Evolutionary conservation across 78 protist species (phyloP).

Genomic region (Andalucia godoyi): DNA sequence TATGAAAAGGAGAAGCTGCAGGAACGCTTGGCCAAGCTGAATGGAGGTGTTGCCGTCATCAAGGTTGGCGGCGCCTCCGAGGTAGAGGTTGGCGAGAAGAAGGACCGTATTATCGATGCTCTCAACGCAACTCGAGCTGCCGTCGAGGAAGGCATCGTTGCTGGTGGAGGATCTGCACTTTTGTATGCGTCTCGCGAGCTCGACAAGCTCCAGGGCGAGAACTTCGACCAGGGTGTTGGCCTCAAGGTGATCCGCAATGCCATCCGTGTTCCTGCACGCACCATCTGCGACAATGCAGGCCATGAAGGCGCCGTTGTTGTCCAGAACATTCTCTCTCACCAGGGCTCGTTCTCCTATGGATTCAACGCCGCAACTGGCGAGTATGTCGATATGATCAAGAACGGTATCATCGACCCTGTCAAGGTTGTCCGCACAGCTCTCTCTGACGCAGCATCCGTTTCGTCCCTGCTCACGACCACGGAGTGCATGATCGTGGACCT

Average conservation of each 20-base stretch:
- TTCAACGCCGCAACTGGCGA: constrained; percentile 72
- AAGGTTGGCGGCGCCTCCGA: constrained; percentile 97
- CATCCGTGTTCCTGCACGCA: constrained; percentile 34
- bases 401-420: constrained; percentile 98
- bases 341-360: constrained; percentile 57
- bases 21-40: constrained; percentile 92
- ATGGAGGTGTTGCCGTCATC: constrained; percentile 96
- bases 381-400: constrained; percentile 77
- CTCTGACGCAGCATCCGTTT: constrained; percentile 33
- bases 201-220: constrained; percentile 20
- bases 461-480: constrained; percentile 24
- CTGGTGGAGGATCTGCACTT: constrained; percentile 94
- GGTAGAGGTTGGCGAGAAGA: constrained; percentile 96
- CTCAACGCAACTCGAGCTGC: constrained; percentile 97
- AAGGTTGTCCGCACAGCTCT: constrained; percentile 93
- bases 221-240: constrained; percentile 83
- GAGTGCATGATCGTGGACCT: constrained; percentile 19
- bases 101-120: constrained; percentile 96
- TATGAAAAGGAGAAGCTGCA: constrained; percentile 81
- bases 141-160: constrained; percentile 95
- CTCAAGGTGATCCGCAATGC: constrained; percentile 78
- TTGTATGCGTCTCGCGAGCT: constrained; percentile 55
- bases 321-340: constrained; percentile 60
- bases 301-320: constrained; percentile 90
- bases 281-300: constrained; percentile 91